A percentile compares a stretch with the other conserved stretches of the same genome.
phyloP scores from a whole-genome alignment of 495 filamentous ascomycete species.

The Echria macrotheca region DNA sequence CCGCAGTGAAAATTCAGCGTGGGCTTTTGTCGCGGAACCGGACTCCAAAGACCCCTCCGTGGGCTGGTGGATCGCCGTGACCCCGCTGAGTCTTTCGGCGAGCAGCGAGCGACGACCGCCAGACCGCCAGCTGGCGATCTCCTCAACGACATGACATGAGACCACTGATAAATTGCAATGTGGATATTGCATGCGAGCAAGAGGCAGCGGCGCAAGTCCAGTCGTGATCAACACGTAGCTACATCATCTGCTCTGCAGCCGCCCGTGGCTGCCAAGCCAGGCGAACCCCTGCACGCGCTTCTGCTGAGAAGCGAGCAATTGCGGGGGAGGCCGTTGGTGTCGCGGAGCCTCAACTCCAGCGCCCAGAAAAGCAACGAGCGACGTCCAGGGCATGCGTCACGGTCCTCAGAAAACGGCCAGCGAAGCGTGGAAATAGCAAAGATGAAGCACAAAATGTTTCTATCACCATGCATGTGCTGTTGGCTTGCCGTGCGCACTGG shows the following conservation, averaged over 20 bases:
- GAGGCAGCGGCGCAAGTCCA: slow-evolving; percentile 2
- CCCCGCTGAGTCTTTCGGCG: slow-evolving; percentile 1
- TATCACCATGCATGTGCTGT: slow-evolving; percentile 5
- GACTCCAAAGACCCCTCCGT: too few relatives aligned
- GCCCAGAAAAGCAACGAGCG: slow-evolving; percentile 8
- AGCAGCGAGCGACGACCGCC: not conserved
- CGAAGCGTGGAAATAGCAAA: too few relatives aligned
- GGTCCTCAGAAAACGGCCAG: too few relatives aligned
- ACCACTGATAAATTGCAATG: slow-evolving; percentile 2
- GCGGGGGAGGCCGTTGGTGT: slow-evolving; percentile 4
- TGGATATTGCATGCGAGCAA: slow-evolving; percentile 7
- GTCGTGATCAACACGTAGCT: slow-evolving; percentile 20
- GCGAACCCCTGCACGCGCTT: not conserved
- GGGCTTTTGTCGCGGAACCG: too few relatives aligned
- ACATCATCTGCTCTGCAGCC: slow-evolving; percentile 5
- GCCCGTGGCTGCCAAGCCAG: slow-evolving; percentile 3
- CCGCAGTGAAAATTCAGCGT: too few relatives aligned
- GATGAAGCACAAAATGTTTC: slow-evolving; percentile 15
- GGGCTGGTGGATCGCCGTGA: not conserved
- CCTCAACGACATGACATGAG: not conserved
- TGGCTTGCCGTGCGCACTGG: too few relatives aligned
- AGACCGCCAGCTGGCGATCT: not conserved
- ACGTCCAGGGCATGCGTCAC: not conserved
- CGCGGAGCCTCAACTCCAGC: slow-evolving; percentile 23
- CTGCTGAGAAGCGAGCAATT: not conserved